A percentile compares a stretch with the other conserved stretches of the same genome.
Conservation (phyloP, 2,329 filamentous ascomycete species). For the Huntiella savannae region DNA sequence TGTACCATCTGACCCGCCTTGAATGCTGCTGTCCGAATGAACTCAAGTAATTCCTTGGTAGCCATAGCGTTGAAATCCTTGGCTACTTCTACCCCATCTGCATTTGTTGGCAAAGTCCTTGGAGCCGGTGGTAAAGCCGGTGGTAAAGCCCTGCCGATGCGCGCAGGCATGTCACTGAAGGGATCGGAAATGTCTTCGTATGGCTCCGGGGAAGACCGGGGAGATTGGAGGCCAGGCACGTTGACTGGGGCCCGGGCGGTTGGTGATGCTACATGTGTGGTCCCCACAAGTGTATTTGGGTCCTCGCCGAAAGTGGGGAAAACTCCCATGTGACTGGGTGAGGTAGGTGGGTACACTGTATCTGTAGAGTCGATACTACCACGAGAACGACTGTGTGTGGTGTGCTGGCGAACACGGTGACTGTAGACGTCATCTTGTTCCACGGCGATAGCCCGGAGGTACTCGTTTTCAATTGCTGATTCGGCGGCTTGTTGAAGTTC, state of each 20-base stretch:
- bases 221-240: neutral
- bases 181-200: neutral
- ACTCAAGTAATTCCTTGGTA: conserved; percentile 48
- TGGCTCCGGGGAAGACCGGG: neutral
- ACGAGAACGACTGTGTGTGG: neutral
- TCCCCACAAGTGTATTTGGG: too few relatives aligned
- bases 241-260: neutral
- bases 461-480: neutral
- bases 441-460: too few relatives aligned
- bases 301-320: too few relatives aligned
- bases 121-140: neutral
- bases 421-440: too few relatives aligned
- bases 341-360: neutral
- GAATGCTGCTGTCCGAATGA: conserved; percentile 40
- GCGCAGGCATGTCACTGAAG: conserved; percentile 5
- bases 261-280: neutral
- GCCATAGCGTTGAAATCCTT: conserved; percentile 29
- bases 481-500: conserved; percentile 23
- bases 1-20: conserved; percentile 52
- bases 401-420: neutral
- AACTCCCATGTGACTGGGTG: neutral
- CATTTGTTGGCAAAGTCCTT: too few relatives aligned
- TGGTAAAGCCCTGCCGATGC: neutral
- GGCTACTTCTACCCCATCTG: too few relatives aligned
- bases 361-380: neutral